Evolutionary conservation across 805 yeast species (phyloP).

Genomic region (Blastobotrys mokoenaii): DNA sequence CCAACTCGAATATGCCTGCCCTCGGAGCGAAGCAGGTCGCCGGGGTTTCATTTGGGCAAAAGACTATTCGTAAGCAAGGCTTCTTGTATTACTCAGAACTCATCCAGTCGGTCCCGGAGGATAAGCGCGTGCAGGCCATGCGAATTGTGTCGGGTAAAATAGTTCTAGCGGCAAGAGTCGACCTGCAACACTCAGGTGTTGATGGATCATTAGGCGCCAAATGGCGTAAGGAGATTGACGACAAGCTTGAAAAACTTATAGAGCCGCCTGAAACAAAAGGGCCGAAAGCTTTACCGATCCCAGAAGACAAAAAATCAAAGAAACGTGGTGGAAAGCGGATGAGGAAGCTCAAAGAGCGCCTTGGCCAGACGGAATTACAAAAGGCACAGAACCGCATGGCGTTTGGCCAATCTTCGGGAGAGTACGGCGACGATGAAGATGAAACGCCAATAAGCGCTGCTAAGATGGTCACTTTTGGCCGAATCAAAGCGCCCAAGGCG

Average conservation of each 20-base stretch:
- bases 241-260: constrained; percentile 59
- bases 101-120: constrained; percentile 51
- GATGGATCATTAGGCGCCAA: constrained; percentile 49
- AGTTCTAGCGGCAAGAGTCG: constrained; percentile 76
- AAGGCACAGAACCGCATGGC: constrained; percentile 78
- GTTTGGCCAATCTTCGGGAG: constrained; percentile 68
- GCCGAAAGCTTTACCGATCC: constrained; percentile 62
- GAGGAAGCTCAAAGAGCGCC: constrained; percentile 72
- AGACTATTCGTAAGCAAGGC: constrained; percentile 56
- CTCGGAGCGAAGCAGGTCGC: constrained; percentile 47
- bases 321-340: constrained; percentile 80
- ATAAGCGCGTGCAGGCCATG: constrained; percentile 57
- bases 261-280: constrained; percentile 66
- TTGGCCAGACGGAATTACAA: constrained; percentile 70
- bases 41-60: constrained; percentile 34
- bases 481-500: constrained; percentile 33
- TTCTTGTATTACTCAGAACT: constrained; percentile 54
- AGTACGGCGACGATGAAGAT: constrained; percentile 47
- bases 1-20: constrained; percentile 78
- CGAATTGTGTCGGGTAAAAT: constrained; percentile 74
- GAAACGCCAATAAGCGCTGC: constrained; percentile 53
- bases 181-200: constrained; percentile 37
- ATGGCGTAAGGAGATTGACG: constrained; percentile 52
- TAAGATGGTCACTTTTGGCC: constrained; percentile 18
- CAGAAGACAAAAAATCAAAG: constrained; percentile 67